Conservation (phyloP, 768 basidiomycete genomes). For the Phaffia tasmanica region DNA sequence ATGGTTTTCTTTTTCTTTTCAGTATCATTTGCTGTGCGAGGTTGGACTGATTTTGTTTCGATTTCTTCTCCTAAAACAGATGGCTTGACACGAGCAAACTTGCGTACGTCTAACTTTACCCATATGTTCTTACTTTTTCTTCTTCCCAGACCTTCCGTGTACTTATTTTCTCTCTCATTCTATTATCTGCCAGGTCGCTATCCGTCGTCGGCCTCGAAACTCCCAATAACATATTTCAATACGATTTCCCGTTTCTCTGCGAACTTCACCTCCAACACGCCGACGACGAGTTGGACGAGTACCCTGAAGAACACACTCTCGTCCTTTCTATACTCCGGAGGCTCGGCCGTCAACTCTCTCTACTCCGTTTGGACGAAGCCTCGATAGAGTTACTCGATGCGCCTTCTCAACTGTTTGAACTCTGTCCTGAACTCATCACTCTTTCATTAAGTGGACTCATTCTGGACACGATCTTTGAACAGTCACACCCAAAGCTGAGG, state of each 20-base stretch:
- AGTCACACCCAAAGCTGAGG: conserved; percentile 2
- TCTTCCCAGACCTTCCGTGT: no score
- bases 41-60: no score
- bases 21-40: no score
- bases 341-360: conserved; percentile 15
- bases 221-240: conserved; percentile 3
- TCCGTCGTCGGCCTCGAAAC: conserved; percentile 19
- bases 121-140: no score
- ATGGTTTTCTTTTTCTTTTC: no score
- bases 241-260: not conserved
- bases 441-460: conserved; percentile 12
- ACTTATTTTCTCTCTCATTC: no score
- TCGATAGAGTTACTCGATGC: conserved; percentile 15
- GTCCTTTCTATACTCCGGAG: conserved; percentile 9
- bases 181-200: not conserved
- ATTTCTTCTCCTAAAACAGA: not conserved
- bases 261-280: conserved; percentile 21
- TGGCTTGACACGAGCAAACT: conserved; percentile 11
- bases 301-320: conserved; percentile 8
- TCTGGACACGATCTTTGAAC: conserved; percentile 2
- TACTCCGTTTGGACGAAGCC: conserved; percentile 18
- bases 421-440: conserved; percentile 19
- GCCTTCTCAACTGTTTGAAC: conserved; percentile 9
- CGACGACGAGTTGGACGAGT: conserved; percentile 14
- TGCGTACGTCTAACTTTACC: no score